Evolutionary conservation across 2,329 filamentous ascomycete species (phyloP), one percentile per base, ranked within the genome.

Genomic region (Chaetomium sp.): DNA sequence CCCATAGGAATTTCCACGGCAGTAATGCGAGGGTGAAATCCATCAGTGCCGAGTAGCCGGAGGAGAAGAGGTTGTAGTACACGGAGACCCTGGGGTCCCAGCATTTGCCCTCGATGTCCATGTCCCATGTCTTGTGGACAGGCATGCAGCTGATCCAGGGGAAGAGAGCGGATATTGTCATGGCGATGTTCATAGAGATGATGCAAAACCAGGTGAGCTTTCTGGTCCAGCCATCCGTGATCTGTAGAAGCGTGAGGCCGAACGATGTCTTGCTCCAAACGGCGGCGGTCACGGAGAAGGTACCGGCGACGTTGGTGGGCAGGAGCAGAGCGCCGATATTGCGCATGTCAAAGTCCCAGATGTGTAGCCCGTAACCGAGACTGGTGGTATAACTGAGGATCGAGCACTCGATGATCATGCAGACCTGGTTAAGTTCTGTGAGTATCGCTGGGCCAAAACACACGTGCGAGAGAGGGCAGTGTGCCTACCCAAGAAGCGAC

Each of bases 221-320:
- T 35, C 70, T 71, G 33, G 71, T 62, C 70, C 73, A 70, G 21
- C 72, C 70, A 25, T 65, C 67, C 10, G 74, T 72, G 53, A 77
- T 72, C 2, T 75, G 74, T 29, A 78, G 71, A 25, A 78, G 70
- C 3, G 75, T 78, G 35, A 77, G 65, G 16, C 74, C 77, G 62
- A 79, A 78, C 0, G 77, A 78, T 1, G 75, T 78, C 71, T 79
- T 79, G 70, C 74, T 74, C 70, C 72, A 73, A 1, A 73, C 70
- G 12, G 76, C 72, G 2, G 72, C 75, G 16, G 72, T 63, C 55
- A 75, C 71, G 10, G 72, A 75, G 50, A 73, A 74, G 59, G 71
- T 70, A 42, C 66, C 70, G 27, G 67, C 59, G 3, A 71, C 56
- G 42, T 67, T 66, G 8, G 68, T 49, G 6, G 65, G 62, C 6